These are phyloP conservation scores for Clarireedia paspali DNA, from an alignment of 2,329 filamentous ascomycete species.

Conservation along the genomic window DNA sequence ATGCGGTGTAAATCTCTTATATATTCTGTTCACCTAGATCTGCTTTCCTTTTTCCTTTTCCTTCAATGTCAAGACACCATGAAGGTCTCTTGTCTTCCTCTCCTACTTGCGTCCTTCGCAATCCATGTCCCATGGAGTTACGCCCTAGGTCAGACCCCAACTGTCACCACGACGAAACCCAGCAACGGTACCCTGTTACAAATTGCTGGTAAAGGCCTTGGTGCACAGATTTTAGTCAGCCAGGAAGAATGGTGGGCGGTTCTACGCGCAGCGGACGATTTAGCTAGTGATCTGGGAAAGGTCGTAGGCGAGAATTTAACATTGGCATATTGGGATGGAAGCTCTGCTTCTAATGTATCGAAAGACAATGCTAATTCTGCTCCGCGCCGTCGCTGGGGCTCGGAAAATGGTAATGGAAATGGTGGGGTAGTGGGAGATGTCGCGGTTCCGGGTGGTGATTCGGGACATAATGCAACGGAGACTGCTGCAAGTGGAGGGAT, in stretches of 20 bases:
- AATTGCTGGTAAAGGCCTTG: conserved; percentile 26
- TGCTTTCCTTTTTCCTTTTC: no score
- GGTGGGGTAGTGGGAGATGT: not conserved
- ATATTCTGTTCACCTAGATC: no score
- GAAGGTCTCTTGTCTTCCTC: not conserved
- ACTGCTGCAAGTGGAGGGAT: conserved; percentile 5
- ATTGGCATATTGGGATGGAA: conserved; percentile 22
- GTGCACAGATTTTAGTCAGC: conserved; percentile 47
- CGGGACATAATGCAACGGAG: conserved; percentile 13
- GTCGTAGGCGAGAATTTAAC: conserved; percentile 55
- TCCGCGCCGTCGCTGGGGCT: not conserved
- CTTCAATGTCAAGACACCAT: no score
- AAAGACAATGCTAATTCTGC: not conserved
- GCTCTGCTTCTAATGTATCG: not conserved
- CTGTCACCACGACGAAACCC: conserved; percentile 29
- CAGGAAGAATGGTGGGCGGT: conserved; percentile 59
- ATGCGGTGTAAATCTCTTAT: no score
- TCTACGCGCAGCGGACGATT: conserved; percentile 57
- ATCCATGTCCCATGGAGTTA: not conserved
- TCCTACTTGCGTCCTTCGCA: not conserved
- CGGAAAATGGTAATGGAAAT: conserved; percentile 3
- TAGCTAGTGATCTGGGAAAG: conserved; percentile 62
- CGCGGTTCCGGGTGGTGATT: conserved; percentile 3
- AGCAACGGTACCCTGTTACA: conserved; percentile 11
- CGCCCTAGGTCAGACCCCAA: conserved; percentile 1